Conservation (phyloP, 768 basidiomycete genomes). For the Tremella mesenterica region DNA sequence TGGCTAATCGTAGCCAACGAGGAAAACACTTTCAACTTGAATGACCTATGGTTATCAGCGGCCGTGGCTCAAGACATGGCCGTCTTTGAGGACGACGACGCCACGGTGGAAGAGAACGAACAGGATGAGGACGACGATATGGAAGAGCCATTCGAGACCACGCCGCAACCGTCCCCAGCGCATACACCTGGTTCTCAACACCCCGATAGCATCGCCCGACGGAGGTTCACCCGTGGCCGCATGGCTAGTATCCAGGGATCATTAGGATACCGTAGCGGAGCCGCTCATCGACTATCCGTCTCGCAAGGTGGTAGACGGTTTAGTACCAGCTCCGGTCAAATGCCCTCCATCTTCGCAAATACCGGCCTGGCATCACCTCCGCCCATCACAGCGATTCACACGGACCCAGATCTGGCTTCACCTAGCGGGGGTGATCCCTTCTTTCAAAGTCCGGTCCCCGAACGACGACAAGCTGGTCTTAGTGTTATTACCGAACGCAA, state of each 20-base stretch:
- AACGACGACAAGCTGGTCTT: slow-evolving; percentile 13
- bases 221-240: slow-evolving; percentile 7
- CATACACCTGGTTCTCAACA: slow-evolving; percentile 17
- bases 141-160: slow-evolving; percentile 12
- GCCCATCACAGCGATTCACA: slow-evolving; percentile 45
- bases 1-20: slow-evolving; percentile 60
- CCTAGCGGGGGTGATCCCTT: slow-evolving; percentile 25
- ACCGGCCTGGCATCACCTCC: slow-evolving; percentile 70
- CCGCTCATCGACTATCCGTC: slow-evolving; percentile 25
- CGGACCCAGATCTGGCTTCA: slow-evolving; percentile 13
- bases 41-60: slow-evolving; percentile 94
- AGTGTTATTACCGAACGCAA: slow-evolving; percentile 34
- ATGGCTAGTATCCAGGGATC: slow-evolving; percentile 11
- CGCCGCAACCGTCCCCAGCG: slow-evolving; percentile 22
- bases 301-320: slow-evolving; percentile 31
- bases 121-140: slow-evolving; percentile 44
- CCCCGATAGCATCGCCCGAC: not conserved
- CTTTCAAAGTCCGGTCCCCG: slow-evolving; percentile 18
- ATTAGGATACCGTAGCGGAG: slow-evolving; percentile 10
- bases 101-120: slow-evolving; percentile 55
- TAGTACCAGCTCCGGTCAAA: slow-evolving; percentile 40
- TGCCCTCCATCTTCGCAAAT: slow-evolving; percentile 75
- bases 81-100: slow-evolving; percentile 57
- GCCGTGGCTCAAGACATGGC: slow-evolving; percentile 81
- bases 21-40: slow-evolving; percentile 85